A percentile compares a stretch with the other conserved stretches of the same genome.
Conservation (phyloP, 768 basidiomycete genomes). For the Leccinum ochraceum region DNA sequence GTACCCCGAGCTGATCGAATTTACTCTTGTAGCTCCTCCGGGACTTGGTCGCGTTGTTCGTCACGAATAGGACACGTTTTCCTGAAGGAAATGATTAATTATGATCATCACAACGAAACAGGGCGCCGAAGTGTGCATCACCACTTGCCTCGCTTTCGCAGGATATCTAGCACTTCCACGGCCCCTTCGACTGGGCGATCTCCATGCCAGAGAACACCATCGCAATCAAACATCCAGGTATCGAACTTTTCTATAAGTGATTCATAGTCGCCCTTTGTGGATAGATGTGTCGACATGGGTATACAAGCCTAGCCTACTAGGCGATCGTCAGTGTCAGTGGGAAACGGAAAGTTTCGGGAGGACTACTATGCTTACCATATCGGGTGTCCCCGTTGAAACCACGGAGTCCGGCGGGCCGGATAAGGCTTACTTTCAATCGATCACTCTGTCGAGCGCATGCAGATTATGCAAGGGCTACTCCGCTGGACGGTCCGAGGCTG, state of each 20-base stretch:
- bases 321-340: not conserved
- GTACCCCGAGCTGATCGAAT: slow-evolving; percentile 87
- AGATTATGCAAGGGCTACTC: not conserved
- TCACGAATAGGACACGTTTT: slow-evolving; percentile 89
- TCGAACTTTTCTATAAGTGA: slow-evolving; percentile 68
- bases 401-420: not conserved
- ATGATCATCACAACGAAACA: not conserved
- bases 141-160: slow-evolving; percentile 70
- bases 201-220: slow-evolving; percentile 93
- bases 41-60: slow-evolving; percentile 97
- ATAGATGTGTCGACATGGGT: slow-evolving; percentile 28
- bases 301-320: slow-evolving; percentile 11
- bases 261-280: slow-evolving; percentile 47
- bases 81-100: slow-evolving; percentile 38
- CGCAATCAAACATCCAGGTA: slow-evolving; percentile 96
- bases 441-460: not conserved
- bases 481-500: not conserved
- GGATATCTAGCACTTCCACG: slow-evolving; percentile 66
- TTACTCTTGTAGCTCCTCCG: slow-evolving; percentile 84
- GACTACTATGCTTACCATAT: slow-evolving; percentile 27
- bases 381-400: slow-evolving; percentile 13
- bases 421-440: not conserved
- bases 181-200: slow-evolving; percentile 79
- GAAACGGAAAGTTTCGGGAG: slow-evolving; percentile 1
- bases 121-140: slow-evolving; percentile 1